Evolutionary conservation across 495 filamentous ascomycete species (phyloP).

Genomic region (Cudoniella acicularis): DNA sequence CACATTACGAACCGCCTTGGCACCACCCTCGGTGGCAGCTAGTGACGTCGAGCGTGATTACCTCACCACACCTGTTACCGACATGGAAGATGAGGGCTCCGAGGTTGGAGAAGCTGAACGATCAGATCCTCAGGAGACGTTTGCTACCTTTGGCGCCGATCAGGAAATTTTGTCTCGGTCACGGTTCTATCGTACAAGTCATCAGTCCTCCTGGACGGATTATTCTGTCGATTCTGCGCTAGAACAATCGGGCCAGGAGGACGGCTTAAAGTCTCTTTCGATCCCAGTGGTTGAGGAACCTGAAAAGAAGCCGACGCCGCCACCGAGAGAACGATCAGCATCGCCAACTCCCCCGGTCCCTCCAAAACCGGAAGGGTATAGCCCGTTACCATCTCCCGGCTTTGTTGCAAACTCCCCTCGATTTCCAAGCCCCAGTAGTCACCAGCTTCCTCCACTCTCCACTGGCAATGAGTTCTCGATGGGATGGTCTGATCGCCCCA

Average conservation of each 20-base stretch:
- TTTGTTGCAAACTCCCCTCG: background rate
- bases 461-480: conserved; percentile 13
- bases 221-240: conserved; percentile 45
- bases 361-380: conserved; percentile 22
- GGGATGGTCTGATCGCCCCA: background rate
- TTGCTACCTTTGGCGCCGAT: background rate
- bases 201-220: conserved; percentile 53
- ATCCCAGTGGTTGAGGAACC: background rate
- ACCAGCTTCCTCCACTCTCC: conserved; percentile 14
- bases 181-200: conserved; percentile 39
- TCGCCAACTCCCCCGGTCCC: conserved; percentile 10
- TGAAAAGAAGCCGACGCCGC: conserved; percentile 31
- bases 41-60: conserved; percentile 15
- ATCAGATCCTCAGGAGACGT: conserved; percentile 9
- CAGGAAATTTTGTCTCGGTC: background rate
- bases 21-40: conserved; percentile 8
- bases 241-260: conserved; percentile 19
- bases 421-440: conserved; percentile 1
- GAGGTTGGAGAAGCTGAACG: conserved; percentile 23
- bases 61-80: conserved; percentile 19
- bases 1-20: conserved; percentile 11
- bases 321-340: conserved; percentile 12
- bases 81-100: conserved; percentile 27
- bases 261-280: background rate
- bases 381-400: conserved; percentile 18